phyloP scores from a whole-genome alignment of 164 flowering plant genomes.

The Euptelea pleiosperma region DNA sequence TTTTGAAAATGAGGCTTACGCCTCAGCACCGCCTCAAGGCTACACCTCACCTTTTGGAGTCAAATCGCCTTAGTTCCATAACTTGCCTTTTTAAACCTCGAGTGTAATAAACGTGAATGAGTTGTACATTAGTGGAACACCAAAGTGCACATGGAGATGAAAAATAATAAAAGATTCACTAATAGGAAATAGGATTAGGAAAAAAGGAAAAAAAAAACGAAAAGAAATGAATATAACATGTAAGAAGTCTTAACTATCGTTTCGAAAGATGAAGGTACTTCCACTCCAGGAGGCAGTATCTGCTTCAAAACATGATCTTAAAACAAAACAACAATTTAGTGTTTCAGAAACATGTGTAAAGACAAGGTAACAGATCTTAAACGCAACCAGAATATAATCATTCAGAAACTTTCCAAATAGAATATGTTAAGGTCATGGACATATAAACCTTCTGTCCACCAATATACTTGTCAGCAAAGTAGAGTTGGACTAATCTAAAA shows the following conservation, averaged over 20 bases:
- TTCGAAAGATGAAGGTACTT: conserved; percentile 96
- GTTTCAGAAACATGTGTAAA: conserved; percentile 3
- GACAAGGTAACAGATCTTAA: neutral
- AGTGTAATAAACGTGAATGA: no score
- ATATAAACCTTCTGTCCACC: neutral
- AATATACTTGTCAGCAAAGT: no score
- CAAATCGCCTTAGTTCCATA: no score
- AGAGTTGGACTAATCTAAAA: no score
- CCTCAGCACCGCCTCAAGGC: no score
- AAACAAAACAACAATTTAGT: conserved; percentile 14
- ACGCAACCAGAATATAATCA: neutral
- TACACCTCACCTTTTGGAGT: no score
- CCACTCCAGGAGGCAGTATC: conserved; percentile 83
- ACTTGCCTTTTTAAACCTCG: no score
- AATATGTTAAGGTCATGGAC: neutral
- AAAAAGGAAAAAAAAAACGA: neutral
- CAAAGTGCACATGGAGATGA: neutral
- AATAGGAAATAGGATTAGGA: neutral
- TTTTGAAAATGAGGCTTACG: no score
- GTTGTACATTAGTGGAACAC: neutral
- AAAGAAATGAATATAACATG: neutral
- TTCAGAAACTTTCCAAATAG: neutral
- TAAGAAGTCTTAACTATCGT: conserved; percentile 81
- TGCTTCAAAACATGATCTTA: conserved; percentile 88
- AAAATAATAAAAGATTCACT: neutral